phyloP scores from a whole-genome alignment of 2,329 filamentous ascomycete genomes.

The Aspergillus vadensis region DNA sequence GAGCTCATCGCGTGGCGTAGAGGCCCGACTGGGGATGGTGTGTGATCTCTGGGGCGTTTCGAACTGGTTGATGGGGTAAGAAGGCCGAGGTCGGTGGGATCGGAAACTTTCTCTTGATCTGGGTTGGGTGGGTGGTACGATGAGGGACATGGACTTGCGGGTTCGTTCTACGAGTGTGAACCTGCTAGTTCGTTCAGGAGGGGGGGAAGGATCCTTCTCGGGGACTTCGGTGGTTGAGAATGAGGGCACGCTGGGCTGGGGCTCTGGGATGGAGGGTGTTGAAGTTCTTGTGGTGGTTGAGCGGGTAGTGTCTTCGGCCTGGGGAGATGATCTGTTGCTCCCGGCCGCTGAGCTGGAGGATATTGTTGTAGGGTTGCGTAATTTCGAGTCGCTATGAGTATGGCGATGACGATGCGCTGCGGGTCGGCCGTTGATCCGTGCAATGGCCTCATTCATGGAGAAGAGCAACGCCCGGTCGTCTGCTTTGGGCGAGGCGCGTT shows the following conservation, averaged over 20 bases:
- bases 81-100: constrained; percentile 34
- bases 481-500: constrained; percentile 23
- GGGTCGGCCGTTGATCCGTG: constrained; percentile 31
- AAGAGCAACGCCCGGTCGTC: constrained; percentile 37
- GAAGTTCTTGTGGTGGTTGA: background rate
- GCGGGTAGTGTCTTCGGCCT: background rate
- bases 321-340: background rate
- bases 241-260: background rate
- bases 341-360: background rate
- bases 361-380: constrained; percentile 6
- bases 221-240: background rate
- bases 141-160: constrained; percentile 73
- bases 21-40: constrained; percentile 30
- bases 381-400: background rate
- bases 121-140: constrained; percentile 41
- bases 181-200: constrained; percentile 18
- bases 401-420: constrained; percentile 7
- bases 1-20: constrained; percentile 66
- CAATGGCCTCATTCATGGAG: constrained; percentile 37
- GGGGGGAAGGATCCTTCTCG: background rate
- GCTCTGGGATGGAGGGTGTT: background rate
- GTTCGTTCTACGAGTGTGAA: constrained; percentile 73
- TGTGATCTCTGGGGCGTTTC: constrained; percentile 51
- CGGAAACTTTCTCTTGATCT: constrained; percentile 25
- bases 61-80: constrained; percentile 59